Evolutionary conservation across 2,329 filamentous ascomycete species (phyloP).

Genomic region (Pseudogymnoascus sp.): DNA sequence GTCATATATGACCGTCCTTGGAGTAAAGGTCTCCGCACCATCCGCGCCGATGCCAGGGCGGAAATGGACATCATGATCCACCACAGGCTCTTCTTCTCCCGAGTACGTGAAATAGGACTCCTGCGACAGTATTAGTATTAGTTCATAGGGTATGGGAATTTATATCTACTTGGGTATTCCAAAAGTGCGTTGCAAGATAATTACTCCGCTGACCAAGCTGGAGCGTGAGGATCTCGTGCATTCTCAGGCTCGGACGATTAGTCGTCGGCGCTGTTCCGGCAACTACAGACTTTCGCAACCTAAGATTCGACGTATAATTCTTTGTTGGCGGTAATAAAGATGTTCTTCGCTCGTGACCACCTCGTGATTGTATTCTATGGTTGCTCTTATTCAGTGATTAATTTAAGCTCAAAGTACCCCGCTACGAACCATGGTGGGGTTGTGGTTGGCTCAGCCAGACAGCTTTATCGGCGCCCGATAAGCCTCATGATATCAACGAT

Average conservation of each 20-base stretch:
- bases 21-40: constrained; percentile 85
- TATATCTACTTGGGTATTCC: constrained; percentile 73
- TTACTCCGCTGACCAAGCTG: constrained; percentile 92
- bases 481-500: constrained; percentile 3
- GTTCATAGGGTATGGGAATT: not conserved
- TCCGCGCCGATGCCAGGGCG: constrained; percentile 74
- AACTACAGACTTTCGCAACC: not conserved
- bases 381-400: not conserved
- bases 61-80: constrained; percentile 86
- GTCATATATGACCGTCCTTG: constrained; percentile 88
- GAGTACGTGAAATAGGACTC: constrained; percentile 96
- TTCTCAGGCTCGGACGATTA: constrained; percentile 32
- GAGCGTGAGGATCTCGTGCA: constrained; percentile 93
- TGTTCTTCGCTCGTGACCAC: not conserved
- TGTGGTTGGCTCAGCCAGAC: constrained; percentile 1
- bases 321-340: not conserved
- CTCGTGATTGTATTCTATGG: not conserved
- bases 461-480: constrained; percentile 4
- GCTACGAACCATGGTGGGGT: not conserved
- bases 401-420: constrained; percentile 6
- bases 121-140: constrained; percentile 38
- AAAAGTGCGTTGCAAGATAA: constrained; percentile 91
- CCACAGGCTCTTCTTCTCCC: constrained; percentile 55
- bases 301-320: not conserved
- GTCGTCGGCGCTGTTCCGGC: not conserved